Evolutionary conservation across 768 basidiomycete species (phyloP), one percentile per base, ranked within the genome.

Genomic region (Phallus indusiatus): DNA sequence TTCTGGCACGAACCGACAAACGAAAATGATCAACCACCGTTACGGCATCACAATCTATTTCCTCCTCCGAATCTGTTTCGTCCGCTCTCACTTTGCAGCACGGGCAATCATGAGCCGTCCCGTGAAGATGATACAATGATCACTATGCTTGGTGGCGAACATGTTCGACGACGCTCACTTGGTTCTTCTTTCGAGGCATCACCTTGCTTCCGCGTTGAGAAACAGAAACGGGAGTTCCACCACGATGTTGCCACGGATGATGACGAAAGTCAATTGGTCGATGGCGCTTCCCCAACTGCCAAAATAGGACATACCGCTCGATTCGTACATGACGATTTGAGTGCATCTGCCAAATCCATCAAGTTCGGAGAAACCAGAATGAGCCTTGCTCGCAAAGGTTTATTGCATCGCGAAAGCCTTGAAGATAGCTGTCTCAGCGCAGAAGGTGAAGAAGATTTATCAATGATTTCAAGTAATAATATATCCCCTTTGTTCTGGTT

Each of bases 41-140:
- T 68, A 34, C 69, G 67, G 4, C 42, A n/a, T 11, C 42, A 42
- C 14, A 70, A 72, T 24, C 65, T 76, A 53, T 70, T 79, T n/a
- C 77, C 75, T 4, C 75, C 76, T 21, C 65, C 71, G 47, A 81
- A 79, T 33, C 12, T 42, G 12, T 85, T 82, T 72, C 75, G 86
- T 16, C 86, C 86, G 0, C 64, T 87, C 28, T 89, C 88, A 0
- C 73, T 83, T 36, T 65, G 83, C 55, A 90, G 86, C 64, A 71
- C 79, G 36, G 71, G 69, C 55, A 54, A 60, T 18, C 78, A 81
- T 47, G 81, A 80, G 60, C 78, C 83, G 0, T 69, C 71, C 48
- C 77, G 76, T 62, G 88, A 90, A 24, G 86, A 89, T 60, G 88
- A 90, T 63, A 90, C 90, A 0, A 88, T 90, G 87, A 85, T 90